Percentiles rank a stretch among this genome's conserved stretches.
phyloP scores from a whole-genome alignment of 225 moss, liverwort and hornwort species.

The Marchantia polymorpha region DNA sequence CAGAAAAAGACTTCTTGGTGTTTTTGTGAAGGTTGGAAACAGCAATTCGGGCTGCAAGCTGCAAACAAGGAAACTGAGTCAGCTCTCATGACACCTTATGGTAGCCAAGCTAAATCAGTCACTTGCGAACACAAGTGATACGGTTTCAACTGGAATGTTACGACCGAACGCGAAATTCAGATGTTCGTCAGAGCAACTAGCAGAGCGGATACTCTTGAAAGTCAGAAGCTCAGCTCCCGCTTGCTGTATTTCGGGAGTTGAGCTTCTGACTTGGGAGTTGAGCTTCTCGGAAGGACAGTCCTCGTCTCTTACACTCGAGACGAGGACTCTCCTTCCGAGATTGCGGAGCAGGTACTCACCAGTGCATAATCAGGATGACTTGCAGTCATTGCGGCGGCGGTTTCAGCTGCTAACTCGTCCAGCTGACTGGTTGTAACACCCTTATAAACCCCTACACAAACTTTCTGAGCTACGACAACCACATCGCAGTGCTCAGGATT shows the following conservation, averaged over 20 bases:
- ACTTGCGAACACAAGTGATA: too few species aligned
- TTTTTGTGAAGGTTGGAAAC: constrained; percentile 96
- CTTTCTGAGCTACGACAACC: constrained; percentile 88
- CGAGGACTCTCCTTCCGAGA: not conserved
- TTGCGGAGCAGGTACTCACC: constrained; percentile 24
- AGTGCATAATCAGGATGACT: constrained; percentile 90
- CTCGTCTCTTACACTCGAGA: not conserved
- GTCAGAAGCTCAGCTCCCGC: too few species aligned
- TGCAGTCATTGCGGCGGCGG: constrained; percentile 92
- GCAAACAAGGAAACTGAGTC: not conserved
- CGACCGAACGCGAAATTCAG: not conserved
- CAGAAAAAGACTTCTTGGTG: constrained; percentile 86
- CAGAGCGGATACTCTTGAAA: too few species aligned
- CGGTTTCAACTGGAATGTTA: not conserved
- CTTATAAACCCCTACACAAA: constrained; percentile 87
- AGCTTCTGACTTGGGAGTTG: too few species aligned
- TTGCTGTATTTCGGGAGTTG: too few species aligned
- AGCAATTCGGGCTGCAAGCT: constrained; percentile 93
- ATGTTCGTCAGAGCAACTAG: not conserved
- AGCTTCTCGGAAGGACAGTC: not conserved
- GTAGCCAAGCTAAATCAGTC: too few species aligned
- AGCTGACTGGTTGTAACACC: constrained; percentile 92
- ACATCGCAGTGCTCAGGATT: constrained; percentile 92
- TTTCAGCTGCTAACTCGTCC: constrained; percentile 92
- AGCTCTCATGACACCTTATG: not conserved